phyloP scores from a whole-genome alignment of 2,329 filamentous ascomycete genomes.

The Fusarium torulosum region DNA sequence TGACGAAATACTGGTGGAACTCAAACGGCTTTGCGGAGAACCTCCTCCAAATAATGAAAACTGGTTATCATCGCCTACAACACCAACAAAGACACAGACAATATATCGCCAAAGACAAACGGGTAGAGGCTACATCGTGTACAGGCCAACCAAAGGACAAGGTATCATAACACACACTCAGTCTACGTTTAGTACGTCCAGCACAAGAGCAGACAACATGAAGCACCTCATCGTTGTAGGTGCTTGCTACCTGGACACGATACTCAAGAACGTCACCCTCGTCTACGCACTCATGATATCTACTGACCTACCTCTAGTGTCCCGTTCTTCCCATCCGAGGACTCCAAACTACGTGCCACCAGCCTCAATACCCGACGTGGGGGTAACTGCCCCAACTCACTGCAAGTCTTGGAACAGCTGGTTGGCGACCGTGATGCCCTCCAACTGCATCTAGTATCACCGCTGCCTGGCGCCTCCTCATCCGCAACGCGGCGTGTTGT shows the following conservation, averaged over 20 bases:
- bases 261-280: constrained; percentile 67
- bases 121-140: neutral
- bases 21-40: constrained; percentile 13
- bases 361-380: constrained; percentile 71
- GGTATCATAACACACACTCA: neutral
- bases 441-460: constrained; percentile 61
- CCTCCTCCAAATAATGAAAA: neutral
- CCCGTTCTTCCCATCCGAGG: constrained; percentile 75
- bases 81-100: neutral
- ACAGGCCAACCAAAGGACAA: neutral
- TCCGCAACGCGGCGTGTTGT: constrained; percentile 64
- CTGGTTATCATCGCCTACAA: neutral
- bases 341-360: constrained; percentile 78
- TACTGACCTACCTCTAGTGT: constrained; percentile 61
- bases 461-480: constrained; percentile 67
- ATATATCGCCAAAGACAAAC: constrained; percentile 4
- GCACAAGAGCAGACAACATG: constrained; percentile 50
- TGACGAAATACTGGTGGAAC: constrained; percentile 36
- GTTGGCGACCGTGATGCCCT: constrained; percentile 51
- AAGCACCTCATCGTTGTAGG: constrained; percentile 73
- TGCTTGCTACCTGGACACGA: constrained; percentile 78
- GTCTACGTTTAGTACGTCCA: neutral
- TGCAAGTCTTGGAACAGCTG: constrained; percentile 78
- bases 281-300: neutral
- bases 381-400: constrained; percentile 78